Base-by-base conservation (phyloP, 169 alveolate genomes). In the Ichthyophthirius multifiliis region DNA sequence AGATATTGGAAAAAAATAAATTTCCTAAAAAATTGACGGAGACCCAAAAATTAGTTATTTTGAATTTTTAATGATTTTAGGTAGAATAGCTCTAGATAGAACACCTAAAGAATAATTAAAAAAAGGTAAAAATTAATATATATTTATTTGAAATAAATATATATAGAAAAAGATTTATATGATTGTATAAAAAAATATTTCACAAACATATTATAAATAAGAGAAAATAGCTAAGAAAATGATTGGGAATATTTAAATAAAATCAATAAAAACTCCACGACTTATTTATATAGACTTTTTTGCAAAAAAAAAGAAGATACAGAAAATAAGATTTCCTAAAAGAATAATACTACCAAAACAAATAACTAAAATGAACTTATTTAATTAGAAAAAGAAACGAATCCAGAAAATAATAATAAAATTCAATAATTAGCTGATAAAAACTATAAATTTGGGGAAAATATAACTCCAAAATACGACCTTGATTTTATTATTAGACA, bases 371-470 rank as follows among this genome's bases (percentile, higher is more conserved):
- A n/a, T n/a, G n/a, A n/a, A n/a, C n/a, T n/a, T n/a, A n/a, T n/a
- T n/a, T n/a, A n/a, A n/a, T n/a, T n/a, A n/a, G n/a, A n/a, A n/a
- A n/a, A n/a, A n/a, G n/a, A n/a, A n/a, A n/a, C n/a, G n/a, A n/a
- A n/a, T n/a, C n/a, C n/a, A n/a, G n/a, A n/a, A n/a, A n/a, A n/a
- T n/a, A n/a, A n/a, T n/a, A n/a, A n/a, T n/a, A n/a, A n/a, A n/a
- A n/a, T n/a, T n/a, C n/a, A n/a, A n/a, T n/a, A n/a, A n/a, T n/a
- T n/a, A n/a, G n/a, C n/a, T n/a, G n/a, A n/a, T n/a, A n/a, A n/a
- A n/a, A n/a, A n/a, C n/a, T n/a, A n/a, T n/a, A n/a, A 55, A 55
- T 55, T 55, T 55, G 71, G 71, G 3, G 71, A 55, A 55, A 39
- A 39, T 7, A 10, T 55, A 27, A 2, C 71, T 4, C 3, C 34